A percentile compares a stretch with the other conserved stretches of the same genome.
phyloP scores from a whole-genome alignment of 177 flowering plant genomes.

The Vitis hybrid region DNA sequence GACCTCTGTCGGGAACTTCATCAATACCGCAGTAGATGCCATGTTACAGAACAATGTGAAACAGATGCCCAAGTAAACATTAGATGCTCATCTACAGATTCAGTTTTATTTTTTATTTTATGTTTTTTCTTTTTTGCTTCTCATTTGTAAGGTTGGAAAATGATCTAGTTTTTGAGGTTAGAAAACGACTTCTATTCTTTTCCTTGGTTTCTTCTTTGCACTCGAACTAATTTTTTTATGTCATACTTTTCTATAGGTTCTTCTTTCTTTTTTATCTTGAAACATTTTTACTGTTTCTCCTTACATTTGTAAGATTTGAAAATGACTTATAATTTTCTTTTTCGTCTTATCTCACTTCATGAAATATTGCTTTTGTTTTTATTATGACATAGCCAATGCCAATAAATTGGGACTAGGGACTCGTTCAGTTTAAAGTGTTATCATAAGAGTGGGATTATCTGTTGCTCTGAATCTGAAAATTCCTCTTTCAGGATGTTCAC shows the following conservation, averaged over 20 bases:
- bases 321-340: too few relatives aligned
- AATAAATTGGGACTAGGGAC: too few relatives aligned
- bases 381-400: too few relatives aligned
- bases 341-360: too few relatives aligned
- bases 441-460: background rate
- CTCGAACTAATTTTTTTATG: background rate
- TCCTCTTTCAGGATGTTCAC: constrained; percentile 44
- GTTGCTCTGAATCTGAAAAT: constrained; percentile 1
- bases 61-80: constrained; percentile 48
- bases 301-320: too few relatives aligned
- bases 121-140: background rate
- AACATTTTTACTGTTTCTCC: too few relatives aligned
- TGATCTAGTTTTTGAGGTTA: background rate
- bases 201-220: background rate
- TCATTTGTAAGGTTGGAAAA: background rate
- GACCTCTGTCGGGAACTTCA: constrained; percentile 84
- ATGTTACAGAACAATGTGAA: constrained; percentile 43
- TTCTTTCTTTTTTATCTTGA: too few relatives aligned
- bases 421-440: background rate
- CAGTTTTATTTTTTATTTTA: background rate
- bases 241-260: too few relatives aligned
- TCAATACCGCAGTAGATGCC: constrained; percentile 59
- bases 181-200: background rate
- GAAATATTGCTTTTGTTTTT: too few relatives aligned
- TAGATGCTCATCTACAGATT: background rate